Percentiles rank a stretch among this genome's conserved stretches.
Evolutionary conservation across 345 rosid genomes (phyloP).

Genomic region (Aegle marmelos): DNA sequence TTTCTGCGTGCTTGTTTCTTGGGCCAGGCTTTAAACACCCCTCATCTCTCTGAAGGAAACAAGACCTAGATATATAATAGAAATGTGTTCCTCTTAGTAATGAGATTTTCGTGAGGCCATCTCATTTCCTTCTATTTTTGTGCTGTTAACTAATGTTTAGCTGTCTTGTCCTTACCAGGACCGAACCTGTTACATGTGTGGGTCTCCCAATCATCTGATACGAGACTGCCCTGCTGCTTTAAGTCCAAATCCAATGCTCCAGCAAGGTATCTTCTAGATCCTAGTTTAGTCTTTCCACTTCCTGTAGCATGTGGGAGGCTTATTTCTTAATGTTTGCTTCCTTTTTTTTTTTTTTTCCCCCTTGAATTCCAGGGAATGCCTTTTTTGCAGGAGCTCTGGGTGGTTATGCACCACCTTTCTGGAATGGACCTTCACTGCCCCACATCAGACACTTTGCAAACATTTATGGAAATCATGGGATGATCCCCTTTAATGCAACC

Average conservation of each 20-base stretch:
- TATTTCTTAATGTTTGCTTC: neutral
- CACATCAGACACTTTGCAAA: slow-evolving; percentile 26
- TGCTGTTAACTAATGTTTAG: neutral
- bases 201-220: slow-evolving; percentile 47
- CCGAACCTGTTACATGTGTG: slow-evolving; percentile 49
- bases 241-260: slow-evolving; percentile 29
- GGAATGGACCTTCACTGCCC: slow-evolving; percentile 30
- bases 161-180: slow-evolving; percentile 24
- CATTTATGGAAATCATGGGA: slow-evolving; percentile 28
- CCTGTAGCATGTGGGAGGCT: neutral
- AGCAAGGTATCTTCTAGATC: slow-evolving; percentile 26
- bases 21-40: neutral
- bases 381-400: slow-evolving; percentile 29
- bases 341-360: slow-evolving; percentile 5
- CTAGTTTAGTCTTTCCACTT: neutral
- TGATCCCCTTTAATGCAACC: slow-evolving; percentile 30
- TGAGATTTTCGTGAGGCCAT: neutral
- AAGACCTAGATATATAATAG: neutral
- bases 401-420: slow-evolving; percentile 27
- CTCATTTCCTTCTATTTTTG: neutral
- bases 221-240: slow-evolving; percentile 45
- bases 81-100: neutral
- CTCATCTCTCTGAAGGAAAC: neutral
- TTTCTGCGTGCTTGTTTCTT: neutral
- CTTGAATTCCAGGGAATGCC: slow-evolving; percentile 31